These are phyloP conservation scores for Ambrosia artemisiifolia DNA, from an alignment of 129 eudicot species.

Conservation along the genomic window DNA sequence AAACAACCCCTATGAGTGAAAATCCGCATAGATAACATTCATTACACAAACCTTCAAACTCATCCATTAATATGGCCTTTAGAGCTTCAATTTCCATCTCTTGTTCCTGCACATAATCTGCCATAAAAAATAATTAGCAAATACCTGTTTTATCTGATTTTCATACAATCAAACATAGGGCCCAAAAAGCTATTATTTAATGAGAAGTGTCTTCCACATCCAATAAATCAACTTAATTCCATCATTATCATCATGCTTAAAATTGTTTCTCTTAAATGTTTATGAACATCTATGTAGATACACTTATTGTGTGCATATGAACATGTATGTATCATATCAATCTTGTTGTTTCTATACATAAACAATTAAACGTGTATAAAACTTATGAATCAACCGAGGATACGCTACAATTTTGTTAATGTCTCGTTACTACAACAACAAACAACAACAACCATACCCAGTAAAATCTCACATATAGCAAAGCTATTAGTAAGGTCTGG, in stretches of 20 bases:
- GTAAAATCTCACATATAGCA: no score
- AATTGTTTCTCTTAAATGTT: no score
- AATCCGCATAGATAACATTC: background rate
- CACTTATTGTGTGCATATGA: background rate
- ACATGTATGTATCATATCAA: background rate
- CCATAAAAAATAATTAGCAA: conserved; percentile 11
- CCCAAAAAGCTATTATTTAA: background rate
- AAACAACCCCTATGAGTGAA: no score
- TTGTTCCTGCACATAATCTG: conserved; percentile 89
- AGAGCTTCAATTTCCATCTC: conserved; percentile 97
- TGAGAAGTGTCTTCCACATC: background rate
- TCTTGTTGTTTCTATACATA: background rate
- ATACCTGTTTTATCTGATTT: background rate
- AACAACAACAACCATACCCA: no score
- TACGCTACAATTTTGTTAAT: background rate
- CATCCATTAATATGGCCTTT: conserved; percentile 83
- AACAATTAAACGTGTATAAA: no score
- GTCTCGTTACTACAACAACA: background rate
- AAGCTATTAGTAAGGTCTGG: no score
- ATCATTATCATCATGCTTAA: no score
- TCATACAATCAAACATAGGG: no score
- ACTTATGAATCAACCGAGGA: background rate
- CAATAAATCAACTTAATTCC: background rate
- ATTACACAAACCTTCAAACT: conserved; percentile 57
- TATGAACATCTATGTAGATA: no score